Base-by-base conservation (phyloP, 2,329 filamentous ascomycete genomes). In the Hortaea sp. region DNA sequence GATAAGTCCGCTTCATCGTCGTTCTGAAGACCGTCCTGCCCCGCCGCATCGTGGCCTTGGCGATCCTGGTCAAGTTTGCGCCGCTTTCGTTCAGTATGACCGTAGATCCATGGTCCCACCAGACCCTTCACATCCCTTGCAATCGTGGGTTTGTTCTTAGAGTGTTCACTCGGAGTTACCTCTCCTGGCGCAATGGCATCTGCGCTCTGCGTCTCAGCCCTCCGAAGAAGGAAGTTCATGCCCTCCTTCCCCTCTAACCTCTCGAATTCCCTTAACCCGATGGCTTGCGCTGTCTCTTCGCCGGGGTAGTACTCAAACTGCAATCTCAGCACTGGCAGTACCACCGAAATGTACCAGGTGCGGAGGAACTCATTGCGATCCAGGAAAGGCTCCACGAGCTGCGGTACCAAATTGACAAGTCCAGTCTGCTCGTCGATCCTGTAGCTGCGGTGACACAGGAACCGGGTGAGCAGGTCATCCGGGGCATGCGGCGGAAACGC, bases 41-140 rank as follows among this genome's bases (percentile, higher is more conserved):
- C 28, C 6, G n/a, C 42, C 1, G 6, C 28, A 10, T 29, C 49
- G 37, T 47, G 41, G 2, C 28, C 39, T 5, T 40, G 42, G 9
- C 43, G 28, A 7, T 44, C 20, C 29, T 27, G 11, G 20, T 48
- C 28, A 10, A 60, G 42, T 47, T 56, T 59, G 35, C 60, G 66
- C 51, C 66, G 62, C 49, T 74, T 75, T 69, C 82, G 81, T 45
- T 81, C 76, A 13, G 66, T 72, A 43, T 79, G 72, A 40, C 79
- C 79, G 57, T 84, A 80, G 42, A 88, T 69, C 85, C 85, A 90
- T 2, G 85, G 85, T 0, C 80, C 81, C 42, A 89, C 67, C 34
- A 89, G 60, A 0, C 81, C 78, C 51, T 77, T 77, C 46, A 89
- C 59, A 58, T 88, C 84, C 47, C 83, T 75, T 1, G 77, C 79